A percentile compares a stretch with the other conserved stretches of the same genome.
Evolutionary conservation across 73 alveolate genomes (phyloP).

Genomic region (Paramecium biaurelia): DNA sequence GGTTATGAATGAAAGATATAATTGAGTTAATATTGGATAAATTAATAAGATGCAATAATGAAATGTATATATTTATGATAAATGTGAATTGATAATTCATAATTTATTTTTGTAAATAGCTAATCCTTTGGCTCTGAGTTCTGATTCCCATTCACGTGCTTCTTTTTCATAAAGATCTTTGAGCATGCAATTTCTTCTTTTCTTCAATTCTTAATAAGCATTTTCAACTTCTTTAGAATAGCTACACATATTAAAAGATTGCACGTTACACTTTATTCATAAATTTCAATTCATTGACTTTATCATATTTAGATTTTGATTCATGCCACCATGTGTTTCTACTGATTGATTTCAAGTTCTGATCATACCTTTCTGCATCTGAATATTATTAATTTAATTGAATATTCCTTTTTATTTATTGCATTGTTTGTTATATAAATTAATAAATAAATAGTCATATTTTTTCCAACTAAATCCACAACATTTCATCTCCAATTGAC

Average conservation of each 20-base stretch:
- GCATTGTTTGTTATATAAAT: background rate
- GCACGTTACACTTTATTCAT: constrained; percentile 42
- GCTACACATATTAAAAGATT: background rate
- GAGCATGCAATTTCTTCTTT: constrained; percentile 40
- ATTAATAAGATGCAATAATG: background rate
- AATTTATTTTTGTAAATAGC: constrained; percentile 42
- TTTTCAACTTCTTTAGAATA: constrained; percentile 34
- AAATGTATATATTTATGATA: no score
- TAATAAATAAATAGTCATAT: background rate
- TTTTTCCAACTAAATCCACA: constrained; percentile 22
- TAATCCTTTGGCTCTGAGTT: constrained; percentile 18
- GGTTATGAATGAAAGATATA: no score
- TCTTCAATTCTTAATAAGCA: constrained; percentile 42
- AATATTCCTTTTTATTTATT: constrained; percentile 26
- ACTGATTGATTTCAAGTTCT: background rate
- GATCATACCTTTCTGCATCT: constrained; percentile 47
- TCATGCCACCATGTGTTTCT: constrained; percentile 59
- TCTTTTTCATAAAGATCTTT: constrained; percentile 46
- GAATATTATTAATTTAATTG: background rate
- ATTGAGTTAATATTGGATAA: no score
- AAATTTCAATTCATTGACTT: constrained; percentile 29
- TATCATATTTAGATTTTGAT: constrained; percentile 53
- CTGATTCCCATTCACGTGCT: constrained; percentile 52
- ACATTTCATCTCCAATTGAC: background rate
- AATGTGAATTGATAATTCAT: background rate